Conservation (phyloP, 345 rosid species). For the Acer campestre region DNA sequence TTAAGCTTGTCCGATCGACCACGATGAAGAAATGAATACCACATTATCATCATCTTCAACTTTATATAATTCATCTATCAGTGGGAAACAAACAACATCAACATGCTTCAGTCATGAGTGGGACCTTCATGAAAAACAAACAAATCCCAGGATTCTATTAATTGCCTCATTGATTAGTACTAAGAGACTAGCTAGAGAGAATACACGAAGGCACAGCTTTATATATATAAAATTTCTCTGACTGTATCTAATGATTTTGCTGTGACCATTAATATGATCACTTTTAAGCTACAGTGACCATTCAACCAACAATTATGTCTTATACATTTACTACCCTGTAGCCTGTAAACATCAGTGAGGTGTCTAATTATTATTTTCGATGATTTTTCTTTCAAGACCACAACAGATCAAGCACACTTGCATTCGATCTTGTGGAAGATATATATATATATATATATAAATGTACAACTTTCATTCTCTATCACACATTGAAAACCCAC, state of each 20-base stretch:
- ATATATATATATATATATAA: too few species aligned
- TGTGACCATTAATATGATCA: not conserved
- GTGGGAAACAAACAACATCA: too few species aligned
- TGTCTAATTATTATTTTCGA: conserved; percentile 15
- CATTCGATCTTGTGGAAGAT: conserved; percentile 12
- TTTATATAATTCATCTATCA: too few species aligned
- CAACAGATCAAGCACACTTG: too few species aligned
- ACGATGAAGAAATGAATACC: too few species aligned
- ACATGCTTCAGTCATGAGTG: too few species aligned
- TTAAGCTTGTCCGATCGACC: too few species aligned
- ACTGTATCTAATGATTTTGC: not conserved
- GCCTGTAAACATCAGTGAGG: conserved; percentile 15
- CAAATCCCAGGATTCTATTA: too few species aligned
- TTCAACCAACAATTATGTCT: conserved; percentile 32
- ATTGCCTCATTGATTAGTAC: not conserved
- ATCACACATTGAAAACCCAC: not conserved
- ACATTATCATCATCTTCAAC: too few species aligned
- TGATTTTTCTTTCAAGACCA: not conserved
- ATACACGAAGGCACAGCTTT: not conserved
- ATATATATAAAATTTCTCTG: not conserved
- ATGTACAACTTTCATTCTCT: conserved; percentile 8
- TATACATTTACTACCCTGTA: conserved; percentile 10
- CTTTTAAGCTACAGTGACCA: conserved; percentile 35
- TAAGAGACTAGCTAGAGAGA: too few species aligned
- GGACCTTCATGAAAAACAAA: too few species aligned